Evolutionary conservation across 306 rosid species (phyloP).

Genomic region (Luffa acutangula): DNA sequence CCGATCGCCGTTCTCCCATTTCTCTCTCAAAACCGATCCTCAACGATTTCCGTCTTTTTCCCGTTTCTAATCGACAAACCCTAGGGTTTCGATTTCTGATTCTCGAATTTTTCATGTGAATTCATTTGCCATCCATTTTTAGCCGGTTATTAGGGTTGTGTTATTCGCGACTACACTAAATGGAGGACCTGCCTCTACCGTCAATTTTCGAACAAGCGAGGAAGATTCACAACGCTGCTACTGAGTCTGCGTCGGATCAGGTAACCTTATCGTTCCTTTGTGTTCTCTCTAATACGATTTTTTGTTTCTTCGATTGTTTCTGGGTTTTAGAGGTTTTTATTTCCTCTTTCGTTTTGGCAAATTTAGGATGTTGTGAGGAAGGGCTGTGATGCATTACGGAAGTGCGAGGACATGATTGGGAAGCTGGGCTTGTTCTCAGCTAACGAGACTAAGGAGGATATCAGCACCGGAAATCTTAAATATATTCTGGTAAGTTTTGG

Average conservation of each 20-base stretch:
- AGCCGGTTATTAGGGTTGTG: background rate
- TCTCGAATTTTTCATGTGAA: background rate
- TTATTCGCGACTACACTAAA: constrained; percentile 13
- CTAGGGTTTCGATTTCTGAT: background rate
- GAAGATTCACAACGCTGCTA: constrained; percentile 55
- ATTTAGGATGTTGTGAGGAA: constrained; percentile 54
- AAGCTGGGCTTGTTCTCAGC: constrained; percentile 74
- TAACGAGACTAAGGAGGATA: constrained; percentile 90
- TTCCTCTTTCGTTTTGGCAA: background rate
- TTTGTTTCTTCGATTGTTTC: background rate
- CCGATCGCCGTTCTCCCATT: background rate
- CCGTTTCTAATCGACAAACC: background rate
- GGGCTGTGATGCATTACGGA: constrained; percentile 48
- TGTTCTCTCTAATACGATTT: background rate
- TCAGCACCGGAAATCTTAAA: constrained; percentile 70
- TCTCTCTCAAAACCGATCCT: background rate
- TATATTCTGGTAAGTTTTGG: constrained; percentile 51
- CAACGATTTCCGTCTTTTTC: background rate
- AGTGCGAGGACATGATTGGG: constrained; percentile 75
- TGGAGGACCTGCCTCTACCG: constrained; percentile 69
- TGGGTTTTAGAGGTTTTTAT: background rate
- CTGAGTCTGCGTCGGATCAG: constrained; percentile 67
- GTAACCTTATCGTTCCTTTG: constrained; percentile 15
- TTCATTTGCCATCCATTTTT: background rate
- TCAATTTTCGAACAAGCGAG: constrained; percentile 71